Conservation (phyloP, 2,329 filamentous ascomycete species). For the Aspergillus pseudonomiae region DNA sequence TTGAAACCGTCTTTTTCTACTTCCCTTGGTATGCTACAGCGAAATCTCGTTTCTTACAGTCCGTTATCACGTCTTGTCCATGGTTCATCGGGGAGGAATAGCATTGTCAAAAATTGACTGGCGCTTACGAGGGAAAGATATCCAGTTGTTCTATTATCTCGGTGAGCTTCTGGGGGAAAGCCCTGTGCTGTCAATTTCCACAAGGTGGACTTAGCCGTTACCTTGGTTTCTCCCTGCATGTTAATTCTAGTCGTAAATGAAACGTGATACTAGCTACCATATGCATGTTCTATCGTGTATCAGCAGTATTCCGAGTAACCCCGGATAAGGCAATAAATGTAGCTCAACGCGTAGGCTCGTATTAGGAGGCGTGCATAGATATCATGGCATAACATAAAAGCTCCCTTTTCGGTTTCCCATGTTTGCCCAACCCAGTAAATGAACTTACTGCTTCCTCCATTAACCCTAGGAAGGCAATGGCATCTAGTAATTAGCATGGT, state of each 20-base stretch:
- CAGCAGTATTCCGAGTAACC: neutral
- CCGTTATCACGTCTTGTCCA: slow-evolving; percentile 32
- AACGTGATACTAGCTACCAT: slow-evolving; percentile 39
- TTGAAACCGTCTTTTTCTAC: slow-evolving; percentile 32
- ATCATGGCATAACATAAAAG: neutral
- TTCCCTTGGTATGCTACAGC: slow-evolving; percentile 31
- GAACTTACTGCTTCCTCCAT: neutral
- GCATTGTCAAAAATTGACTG: slow-evolving; percentile 60
- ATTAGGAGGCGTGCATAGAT: neutral
- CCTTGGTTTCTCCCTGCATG: slow-evolving; percentile 58
- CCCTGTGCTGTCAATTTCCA: slow-evolving; percentile 79
- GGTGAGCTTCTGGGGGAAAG: slow-evolving; percentile 76
- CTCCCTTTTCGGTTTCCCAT: neutral
- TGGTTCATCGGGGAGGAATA: slow-evolving; percentile 40
- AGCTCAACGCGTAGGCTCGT: neutral
- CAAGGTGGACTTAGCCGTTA: slow-evolving; percentile 88
- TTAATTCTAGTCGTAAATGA: slow-evolving; percentile 41
- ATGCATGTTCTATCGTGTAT: slow-evolving; percentile 16
- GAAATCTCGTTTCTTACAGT: slow-evolving; percentile 24
- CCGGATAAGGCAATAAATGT: neutral
- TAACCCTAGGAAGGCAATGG: neutral
- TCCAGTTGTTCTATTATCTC: slow-evolving; percentile 56
- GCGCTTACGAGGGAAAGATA: slow-evolving; percentile 99
- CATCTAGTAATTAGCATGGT: neutral
- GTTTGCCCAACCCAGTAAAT: neutral